Base-by-base conservation (phyloP, 2,329 filamentous ascomycete species). In the Dryadomyces sulphureus region DNA sequence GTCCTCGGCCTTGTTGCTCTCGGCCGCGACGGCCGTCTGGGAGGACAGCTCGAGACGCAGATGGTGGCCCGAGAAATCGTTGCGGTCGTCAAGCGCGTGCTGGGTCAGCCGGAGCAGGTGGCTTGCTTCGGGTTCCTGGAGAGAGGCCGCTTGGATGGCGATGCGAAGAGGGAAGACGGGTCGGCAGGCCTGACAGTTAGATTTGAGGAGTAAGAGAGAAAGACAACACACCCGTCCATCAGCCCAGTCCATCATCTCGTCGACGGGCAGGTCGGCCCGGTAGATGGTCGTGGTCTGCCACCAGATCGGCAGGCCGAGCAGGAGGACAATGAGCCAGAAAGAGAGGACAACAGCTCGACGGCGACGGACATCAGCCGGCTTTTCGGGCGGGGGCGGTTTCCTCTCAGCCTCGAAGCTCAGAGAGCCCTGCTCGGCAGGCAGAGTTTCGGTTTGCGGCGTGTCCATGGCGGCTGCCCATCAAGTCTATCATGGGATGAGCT, bases 201-300 rank as follows among this genome's bases (percentile, higher is more conserved):
- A 16, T 40, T 55, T 38, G 3, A 14, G 53, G 45, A 7, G n/a
- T 38, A 7, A 8, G 17, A 40, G 21, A 2, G 27, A 39, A 24
- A 20, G 3, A 7, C 5, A 12, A 52, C 65, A 50, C 62, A 93
- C 89, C 73, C 84, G 86, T 53, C 88, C 88, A 57, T 93, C 84
- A 9, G 87, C 84, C 90, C 92, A 96, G 50, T 83, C 75, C 54
- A 84, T 75, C 92, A 98, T 98, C 46, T 80, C 75, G 58, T 83
- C 74, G 54, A 95, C 63, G 5, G 92, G 92, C 54, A 98, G 67
- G 39, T 79, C 73, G 12, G 90, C 89, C 46, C 92, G 77, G 62
- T 94, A 89, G 46, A 96, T 94, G 0, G 84, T 83, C 4, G 92
- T 98, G 0, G 92, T 96, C 61, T 79, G 80, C 79, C 87, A 93